Conservation (phyloP, 2,329 filamentous ascomycete genomes). For the Achaetomium macrosporum region DNA sequence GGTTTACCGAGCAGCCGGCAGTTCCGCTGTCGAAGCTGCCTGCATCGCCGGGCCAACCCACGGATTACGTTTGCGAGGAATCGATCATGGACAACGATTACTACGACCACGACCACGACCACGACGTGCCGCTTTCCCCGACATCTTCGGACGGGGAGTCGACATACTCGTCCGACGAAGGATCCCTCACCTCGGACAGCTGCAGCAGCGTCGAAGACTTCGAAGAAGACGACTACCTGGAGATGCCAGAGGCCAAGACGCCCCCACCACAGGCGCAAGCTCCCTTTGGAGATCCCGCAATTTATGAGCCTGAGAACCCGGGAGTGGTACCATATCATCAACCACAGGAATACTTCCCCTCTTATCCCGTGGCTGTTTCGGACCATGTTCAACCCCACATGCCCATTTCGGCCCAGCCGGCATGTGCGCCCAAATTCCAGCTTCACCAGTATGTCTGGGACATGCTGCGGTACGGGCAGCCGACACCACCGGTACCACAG, state of each 20-base stretch:
- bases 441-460: conserved; percentile 44
- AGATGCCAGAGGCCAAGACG: conserved; percentile 36
- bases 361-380: conserved; percentile 36
- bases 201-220: conserved; percentile 46
- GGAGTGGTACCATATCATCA: conserved; percentile 28
- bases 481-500: conserved; percentile 32
- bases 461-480: conserved; percentile 46
- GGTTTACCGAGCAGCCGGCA: conserved; percentile 53
- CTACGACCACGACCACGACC: conserved; percentile 34
- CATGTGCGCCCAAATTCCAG: conserved; percentile 40
- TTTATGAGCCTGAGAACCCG: conserved; percentile 44
- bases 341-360: conserved; percentile 42
- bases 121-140: conserved; percentile 44
- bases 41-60: conserved; percentile 36
- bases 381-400: conserved; percentile 29
- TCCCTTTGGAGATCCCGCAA: conserved; percentile 26
- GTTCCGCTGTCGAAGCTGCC: conserved; percentile 36
- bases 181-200: conserved; percentile 49
- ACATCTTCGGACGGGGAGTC: conserved; percentile 40
- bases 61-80: conserved; percentile 45
- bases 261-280: conserved; percentile 29
- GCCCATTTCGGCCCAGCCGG: conserved; percentile 28
- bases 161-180: conserved; percentile 47
- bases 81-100: conserved; percentile 36
- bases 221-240: conserved; percentile 42